These are phyloP conservation scores for Magnusiomyces suaveolens DNA, from an alignment of 1,139 yeast genomes.

Conservation along the genomic window DNA sequence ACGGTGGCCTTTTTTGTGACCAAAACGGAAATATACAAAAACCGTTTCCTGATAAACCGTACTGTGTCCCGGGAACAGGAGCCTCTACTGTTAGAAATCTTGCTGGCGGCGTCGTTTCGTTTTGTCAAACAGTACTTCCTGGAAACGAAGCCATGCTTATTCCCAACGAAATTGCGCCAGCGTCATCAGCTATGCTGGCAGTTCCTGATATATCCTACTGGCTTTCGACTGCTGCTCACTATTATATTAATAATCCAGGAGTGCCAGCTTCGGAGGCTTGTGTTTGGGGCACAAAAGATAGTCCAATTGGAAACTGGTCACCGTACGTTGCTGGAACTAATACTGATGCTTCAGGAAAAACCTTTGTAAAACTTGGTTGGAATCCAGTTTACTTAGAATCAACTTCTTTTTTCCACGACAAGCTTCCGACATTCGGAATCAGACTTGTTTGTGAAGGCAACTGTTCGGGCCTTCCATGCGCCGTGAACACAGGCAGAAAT, in stretches of 20 bases:
- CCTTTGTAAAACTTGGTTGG: conserved; percentile 82
- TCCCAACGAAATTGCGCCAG: conserved; percentile 56
- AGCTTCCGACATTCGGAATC: conserved; percentile 59
- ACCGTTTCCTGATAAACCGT: conserved; percentile 49
- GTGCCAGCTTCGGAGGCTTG: conserved; percentile 68
- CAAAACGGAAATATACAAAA: conserved; percentile 56
- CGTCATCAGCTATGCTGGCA: conserved; percentile 47
- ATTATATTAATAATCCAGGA: conserved; percentile 80
- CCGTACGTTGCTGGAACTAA: conserved; percentile 91
- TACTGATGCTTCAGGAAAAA: conserved; percentile 55
- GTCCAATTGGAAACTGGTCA: conserved; percentile 80
- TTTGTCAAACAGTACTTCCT: conserved; percentile 88
- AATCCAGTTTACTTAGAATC: conserved; percentile 72
- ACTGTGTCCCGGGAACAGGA: conserved; percentile 67
- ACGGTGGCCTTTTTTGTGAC: conserved; percentile 77
- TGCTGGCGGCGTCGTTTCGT: conserved; percentile 47
- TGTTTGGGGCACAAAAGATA: conserved; percentile 64
- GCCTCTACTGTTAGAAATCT: conserved; percentile 53
- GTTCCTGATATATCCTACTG: conserved; percentile 67
- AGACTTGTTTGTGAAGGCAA: conserved; percentile 60
- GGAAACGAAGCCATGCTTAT: conserved; percentile 92
- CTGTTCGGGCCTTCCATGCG: conserved; percentile 71
- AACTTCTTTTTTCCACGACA: conserved; percentile 42
- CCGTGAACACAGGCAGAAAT: conserved; percentile 58
- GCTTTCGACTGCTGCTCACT: conserved; percentile 70